These are phyloP conservation scores for Candida sanyaensis DNA, from an alignment of 1,139 yeast genomes.

Conservation along the genomic window DNA sequence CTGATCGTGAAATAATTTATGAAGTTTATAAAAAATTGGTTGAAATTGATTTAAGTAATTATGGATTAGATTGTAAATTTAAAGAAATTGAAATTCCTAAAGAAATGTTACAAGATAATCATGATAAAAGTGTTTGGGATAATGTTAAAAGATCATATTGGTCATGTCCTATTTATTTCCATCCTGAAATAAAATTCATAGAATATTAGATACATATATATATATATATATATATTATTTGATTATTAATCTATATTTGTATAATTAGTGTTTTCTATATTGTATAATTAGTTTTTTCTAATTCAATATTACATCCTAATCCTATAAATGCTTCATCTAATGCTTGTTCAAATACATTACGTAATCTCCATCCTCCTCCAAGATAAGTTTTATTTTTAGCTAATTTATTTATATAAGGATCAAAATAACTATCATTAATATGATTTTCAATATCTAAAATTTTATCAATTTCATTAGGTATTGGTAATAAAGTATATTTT, in stretches of 20 bases:
- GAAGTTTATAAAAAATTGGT: slow-evolving; percentile 87
- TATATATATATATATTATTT: too few relatives aligned
- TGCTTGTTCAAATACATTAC: slow-evolving; percentile 71
- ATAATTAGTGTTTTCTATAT: too few relatives aligned
- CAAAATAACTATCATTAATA: slow-evolving; percentile 42
- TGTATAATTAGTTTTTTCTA: slow-evolving; percentile 48
- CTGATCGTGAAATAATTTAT: slow-evolving; percentile 84
- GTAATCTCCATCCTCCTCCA: slow-evolving; percentile 85
- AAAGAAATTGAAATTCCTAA: slow-evolving; percentile 45
- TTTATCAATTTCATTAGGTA: slow-evolving; percentile 29
- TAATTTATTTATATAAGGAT: slow-evolving; percentile 53
- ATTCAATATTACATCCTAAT: slow-evolving; percentile 73
- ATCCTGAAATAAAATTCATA: slow-evolving; percentile 58
- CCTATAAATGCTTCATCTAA: slow-evolving; percentile 90
- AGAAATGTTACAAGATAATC: slow-evolving; percentile 26
- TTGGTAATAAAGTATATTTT: slow-evolving; percentile 34
- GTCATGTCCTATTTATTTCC: slow-evolving; percentile 69
- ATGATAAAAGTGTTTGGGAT: slow-evolving; percentile 58
- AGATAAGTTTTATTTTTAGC: slow-evolving; percentile 66
- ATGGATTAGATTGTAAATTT: slow-evolving; percentile 68
- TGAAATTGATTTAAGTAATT: slow-evolving; percentile 74
- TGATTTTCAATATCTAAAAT: slow-evolving; percentile 58
- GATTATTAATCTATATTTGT: too few relatives aligned
- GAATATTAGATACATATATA: slow-evolving; percentile 22
- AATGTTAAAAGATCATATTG: slow-evolving; percentile 73